A percentile compares a stretch with the other conserved stretches of the same genome.
These are phyloP conservation scores for Xylaria sp. DNA, from an alignment of 2,329 filamentous ascomycete genomes.

Conservation along the genomic window DNA sequence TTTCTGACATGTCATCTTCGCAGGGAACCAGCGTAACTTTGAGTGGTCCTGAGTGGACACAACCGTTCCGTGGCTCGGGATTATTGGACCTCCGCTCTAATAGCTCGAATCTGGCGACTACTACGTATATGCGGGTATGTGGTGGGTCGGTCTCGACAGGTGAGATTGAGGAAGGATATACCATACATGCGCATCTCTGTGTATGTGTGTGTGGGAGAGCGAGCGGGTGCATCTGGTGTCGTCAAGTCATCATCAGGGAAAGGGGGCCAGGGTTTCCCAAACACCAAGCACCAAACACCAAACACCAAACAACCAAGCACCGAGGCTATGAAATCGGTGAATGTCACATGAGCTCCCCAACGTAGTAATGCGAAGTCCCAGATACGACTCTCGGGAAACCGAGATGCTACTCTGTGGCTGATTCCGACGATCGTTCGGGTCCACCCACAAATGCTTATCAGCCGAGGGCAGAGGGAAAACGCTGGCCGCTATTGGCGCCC, in stretches of 20 bases:
- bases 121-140: not conserved
- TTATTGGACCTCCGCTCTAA: slow-evolving; percentile 23
- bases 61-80: slow-evolving; percentile 24
- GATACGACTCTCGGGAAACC: slow-evolving; percentile 25
- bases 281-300: no score
- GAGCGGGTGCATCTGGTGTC: not conserved
- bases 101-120: slow-evolving; percentile 11
- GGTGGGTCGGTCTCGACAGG: not conserved
- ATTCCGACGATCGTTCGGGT: slow-evolving; percentile 24
- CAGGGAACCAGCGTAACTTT: slow-evolving; percentile 18
- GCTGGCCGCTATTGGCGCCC: slow-evolving; percentile 23
- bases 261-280: slow-evolving; percentile 24
- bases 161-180: not conserved
- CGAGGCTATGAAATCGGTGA: slow-evolving; percentile 26
- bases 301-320: no score
- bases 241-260: slow-evolving; percentile 15
- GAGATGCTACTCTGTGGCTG: slow-evolving; percentile 26
- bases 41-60: slow-evolving; percentile 21
- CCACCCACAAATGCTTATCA: slow-evolving; percentile 20
- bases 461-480: slow-evolving; percentile 17
- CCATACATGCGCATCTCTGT: no score
- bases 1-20: slow-evolving; percentile 25
- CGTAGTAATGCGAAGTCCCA: slow-evolving; percentile 24
- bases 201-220: not conserved
- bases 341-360: slow-evolving; percentile 30